Conservation (phyloP, 2,329 filamentous ascomycete species). For the Sarocladium brachiariae region DNA sequence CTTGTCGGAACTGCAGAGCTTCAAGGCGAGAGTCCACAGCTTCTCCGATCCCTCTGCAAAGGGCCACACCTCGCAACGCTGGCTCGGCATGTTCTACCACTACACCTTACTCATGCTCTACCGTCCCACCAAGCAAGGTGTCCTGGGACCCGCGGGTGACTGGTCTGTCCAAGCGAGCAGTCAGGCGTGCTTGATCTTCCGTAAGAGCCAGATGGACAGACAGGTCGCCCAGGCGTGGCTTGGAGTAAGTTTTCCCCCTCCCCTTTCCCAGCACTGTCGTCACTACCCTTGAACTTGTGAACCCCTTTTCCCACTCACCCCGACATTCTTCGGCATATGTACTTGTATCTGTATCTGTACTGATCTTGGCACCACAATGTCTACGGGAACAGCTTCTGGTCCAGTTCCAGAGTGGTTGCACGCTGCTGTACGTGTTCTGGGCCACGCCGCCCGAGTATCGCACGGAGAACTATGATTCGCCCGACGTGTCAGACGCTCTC, state of each 20-base stretch:
- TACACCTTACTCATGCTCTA: slow-evolving; percentile 22
- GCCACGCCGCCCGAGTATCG: slow-evolving; percentile 23
- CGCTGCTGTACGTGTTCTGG: slow-evolving; percentile 29
- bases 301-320: too few species aligned
- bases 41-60: slow-evolving; percentile 16
- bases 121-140: slow-evolving; percentile 18
- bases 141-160: slow-evolving; percentile 18
- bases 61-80: slow-evolving; percentile 18
- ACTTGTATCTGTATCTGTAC: background rate
- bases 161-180: slow-evolving; percentile 21
- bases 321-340: too few species aligned
- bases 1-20: slow-evolving; percentile 20
- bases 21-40: slow-evolving; percentile 16
- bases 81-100: slow-evolving; percentile 25
- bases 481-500: slow-evolving; percentile 26
- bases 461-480: slow-evolving; percentile 21
- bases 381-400: slow-evolving; percentile 14
- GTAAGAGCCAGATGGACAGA: slow-evolving; percentile 21
- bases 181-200: slow-evolving; percentile 22
- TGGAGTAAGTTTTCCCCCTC: slow-evolving; percentile 13
- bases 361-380: background rate
- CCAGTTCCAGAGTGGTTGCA: slow-evolving; percentile 28
- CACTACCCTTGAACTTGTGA: too few species aligned
- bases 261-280: too few species aligned
- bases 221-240: slow-evolving; percentile 21